Conservation (phyloP, 1,139 yeast species). For the Candida sp. region DNA sequence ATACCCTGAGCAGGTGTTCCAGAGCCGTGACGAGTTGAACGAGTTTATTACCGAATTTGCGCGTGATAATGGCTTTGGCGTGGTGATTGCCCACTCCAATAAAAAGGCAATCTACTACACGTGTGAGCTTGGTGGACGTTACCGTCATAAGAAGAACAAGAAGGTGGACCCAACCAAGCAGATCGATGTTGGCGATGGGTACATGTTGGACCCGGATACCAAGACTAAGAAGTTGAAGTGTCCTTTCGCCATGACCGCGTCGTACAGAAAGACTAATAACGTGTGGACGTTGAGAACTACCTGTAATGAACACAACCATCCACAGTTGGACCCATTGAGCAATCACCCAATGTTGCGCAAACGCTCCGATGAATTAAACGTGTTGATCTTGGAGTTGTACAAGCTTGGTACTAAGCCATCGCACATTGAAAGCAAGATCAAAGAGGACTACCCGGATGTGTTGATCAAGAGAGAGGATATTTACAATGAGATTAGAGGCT, state of each 20-base stretch:
- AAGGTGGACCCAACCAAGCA: conserved; percentile 26
- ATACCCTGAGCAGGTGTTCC: conserved; percentile 58
- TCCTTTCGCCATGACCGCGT: conserved; percentile 63
- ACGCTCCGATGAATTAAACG: conserved; percentile 55
- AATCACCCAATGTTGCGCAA: conserved; percentile 64
- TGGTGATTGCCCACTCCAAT: conserved; percentile 63
- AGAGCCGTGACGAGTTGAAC: conserved; percentile 52
- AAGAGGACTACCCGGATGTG: conserved; percentile 57
- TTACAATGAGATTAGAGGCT: conserved; percentile 62
- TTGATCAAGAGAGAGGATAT: conserved; percentile 61
- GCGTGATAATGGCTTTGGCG: conserved; percentile 61
- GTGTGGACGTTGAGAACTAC: conserved; percentile 60
- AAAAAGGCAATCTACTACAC: conserved; percentile 63
- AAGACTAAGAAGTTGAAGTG: conserved; percentile 59
- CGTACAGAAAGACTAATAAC: conserved; percentile 51
- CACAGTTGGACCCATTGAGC: conserved; percentile 58
- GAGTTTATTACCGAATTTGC: conserved; percentile 62
- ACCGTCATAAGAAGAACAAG: conserved; percentile 55
- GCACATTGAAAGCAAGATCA: conserved; percentile 56
- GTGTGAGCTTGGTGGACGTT: conserved; percentile 64
- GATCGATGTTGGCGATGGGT: conserved; percentile 38
- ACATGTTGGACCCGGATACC: conserved; percentile 45
- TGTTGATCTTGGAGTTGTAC: conserved; percentile 55
- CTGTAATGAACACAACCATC: conserved; percentile 63
- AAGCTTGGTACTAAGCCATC: conserved; percentile 63